Base-by-base conservation (phyloP, 805 yeast genomes). In the Suhomyces kilbournensis region DNA sequence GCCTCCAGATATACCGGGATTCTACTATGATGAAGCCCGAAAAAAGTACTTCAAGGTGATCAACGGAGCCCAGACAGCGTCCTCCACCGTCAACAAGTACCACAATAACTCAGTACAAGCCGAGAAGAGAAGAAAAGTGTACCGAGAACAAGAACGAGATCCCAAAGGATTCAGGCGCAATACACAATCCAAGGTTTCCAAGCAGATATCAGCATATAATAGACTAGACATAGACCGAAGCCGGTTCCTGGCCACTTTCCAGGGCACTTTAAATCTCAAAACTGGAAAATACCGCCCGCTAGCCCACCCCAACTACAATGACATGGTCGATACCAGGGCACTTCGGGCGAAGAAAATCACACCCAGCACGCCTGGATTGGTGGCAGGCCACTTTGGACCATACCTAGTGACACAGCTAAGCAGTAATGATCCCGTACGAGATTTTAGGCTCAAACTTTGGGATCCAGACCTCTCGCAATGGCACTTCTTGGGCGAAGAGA, bases 31-130 rank as follows among this genome's bases (percentile, higher is more conserved):
- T 48, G 58, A 51, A 28, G 59, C 52, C 40, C 62, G 57, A 47
- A 61, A 59, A 7, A 57, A 62, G 46, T 72, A 70, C 56, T 72
- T 72, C 61, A 65, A 66, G 48, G 64, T 72, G 20, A 56, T 61
- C 9, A 71, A 72, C 45, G 77, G 76, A 1, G 65, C 57, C 46
- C 59, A 54, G 4, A 49, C 48, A 48, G 45, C 50, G 55, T 15
- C 51, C 34, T 49, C 55, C n/a, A 47, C 48, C 17, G 42, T 59
- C 34, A 48, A 56, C 28, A 38, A 54, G 26, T 68, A 72, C 53
- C 69, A 69, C 49, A 71, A 71, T 53, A 71, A 63, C 43, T 23
- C 61, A 1, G 60, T 70, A 10, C 66, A 62, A 47, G 56, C 60
- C 12, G 54, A 61, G 40, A 55, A 60, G 44, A 56, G 76, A 26